Base-by-base conservation (phyloP, 805 yeast species). In the Saccharomycodes ludwigii region DNA sequence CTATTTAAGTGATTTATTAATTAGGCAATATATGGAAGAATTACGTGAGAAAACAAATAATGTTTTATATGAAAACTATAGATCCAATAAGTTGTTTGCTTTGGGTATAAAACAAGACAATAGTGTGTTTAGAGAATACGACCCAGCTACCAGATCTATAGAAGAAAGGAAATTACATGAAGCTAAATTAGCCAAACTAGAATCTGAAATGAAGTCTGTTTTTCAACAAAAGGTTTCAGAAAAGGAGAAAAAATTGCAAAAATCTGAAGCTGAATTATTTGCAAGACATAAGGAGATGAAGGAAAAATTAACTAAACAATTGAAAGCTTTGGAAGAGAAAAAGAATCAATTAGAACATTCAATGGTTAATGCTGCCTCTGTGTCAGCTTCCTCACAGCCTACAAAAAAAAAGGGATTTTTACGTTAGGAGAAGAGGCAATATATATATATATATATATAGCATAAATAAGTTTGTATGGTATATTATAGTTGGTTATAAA, bases 211-310 rank as follows among this genome's bases (percentile, higher is more conserved):
- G 96, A 86, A 88, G 63, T 68, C 76, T 18, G 94, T 91, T 34
- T 91, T 91, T 74, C 94, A 86, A 62, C 91, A 82, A 52, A 91
- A 91, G 65, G 98, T 91, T 20, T 65, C 79, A 37, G 95, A 86
- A 61, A 93, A 91, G 74, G 99, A 91, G 60, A 83, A 85, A 70
- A 88, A 88, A 64, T 71, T 91, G 52, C 95, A 86, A 63, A 82
- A 83, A 61, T 83, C 95, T 29, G 98, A 91, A 64, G 91, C 94
- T 36, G 99, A 91, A 59, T 71, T 91, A 52, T 88, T 88, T 56
- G 72, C 91, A 24, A 78, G 93, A 58, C 98, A 91, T 60, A 83
- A 84, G 59, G 97, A 91, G 58, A 86, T 88, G 88, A 88, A 88
- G 61, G 96, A 88, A 52, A 84, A 83, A 60, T 70, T 91, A 54